Percentiles rank a stretch among this genome's conserved stretches.
These are phyloP conservation scores for Daldinia sp. DNA, from an alignment of 2,329 filamentous ascomycete species.

Conservation along the genomic window DNA sequence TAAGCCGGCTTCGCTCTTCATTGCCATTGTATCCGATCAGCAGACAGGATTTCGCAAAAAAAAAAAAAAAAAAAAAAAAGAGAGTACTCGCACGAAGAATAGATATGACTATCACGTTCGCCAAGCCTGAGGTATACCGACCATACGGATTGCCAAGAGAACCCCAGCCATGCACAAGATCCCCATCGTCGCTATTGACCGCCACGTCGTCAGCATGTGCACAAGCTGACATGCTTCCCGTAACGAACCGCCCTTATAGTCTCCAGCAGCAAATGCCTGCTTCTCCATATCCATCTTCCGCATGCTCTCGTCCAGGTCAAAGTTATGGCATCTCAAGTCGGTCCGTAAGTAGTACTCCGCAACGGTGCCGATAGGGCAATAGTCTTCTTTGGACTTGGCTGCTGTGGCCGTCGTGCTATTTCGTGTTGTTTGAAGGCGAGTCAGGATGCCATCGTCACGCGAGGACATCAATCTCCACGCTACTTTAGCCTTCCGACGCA, in stretches of 20 bases:
- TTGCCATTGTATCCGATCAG: conserved; percentile 24
- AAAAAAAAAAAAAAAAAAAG: background rate
- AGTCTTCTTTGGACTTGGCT: background rate
- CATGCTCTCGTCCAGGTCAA: conserved; percentile 11
- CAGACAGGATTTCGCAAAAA: conserved; percentile 14
- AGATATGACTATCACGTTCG: conserved; percentile 25
- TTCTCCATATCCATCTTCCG: conserved; percentile 41
- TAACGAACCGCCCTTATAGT: conserved; percentile 11
- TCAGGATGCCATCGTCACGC: conserved; percentile 27
- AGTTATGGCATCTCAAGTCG: conserved; percentile 13
- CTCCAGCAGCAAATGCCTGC: conserved; percentile 29
- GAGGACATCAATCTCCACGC: conserved; percentile 56
- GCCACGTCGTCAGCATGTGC: conserved; percentile 46
- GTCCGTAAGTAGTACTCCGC: background rate
- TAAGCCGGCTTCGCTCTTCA: conserved; percentile 27
- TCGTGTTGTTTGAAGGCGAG: background rate
- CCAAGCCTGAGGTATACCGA: conserved; percentile 32
- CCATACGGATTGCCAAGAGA: conserved; percentile 34
- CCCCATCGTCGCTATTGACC: conserved; percentile 50
- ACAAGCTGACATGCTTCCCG: conserved; percentile 28
- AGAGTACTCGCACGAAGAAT: conserved; percentile 17
- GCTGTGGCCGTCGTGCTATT: background rate
- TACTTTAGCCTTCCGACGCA: conserved; percentile 58
- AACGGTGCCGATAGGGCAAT: background rate
- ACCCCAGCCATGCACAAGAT: conserved; percentile 48